These are phyloP conservation scores for Mycosphaerella sp. DNA, from an alignment of 2,329 filamentous ascomycete species.

Conservation along the genomic window DNA sequence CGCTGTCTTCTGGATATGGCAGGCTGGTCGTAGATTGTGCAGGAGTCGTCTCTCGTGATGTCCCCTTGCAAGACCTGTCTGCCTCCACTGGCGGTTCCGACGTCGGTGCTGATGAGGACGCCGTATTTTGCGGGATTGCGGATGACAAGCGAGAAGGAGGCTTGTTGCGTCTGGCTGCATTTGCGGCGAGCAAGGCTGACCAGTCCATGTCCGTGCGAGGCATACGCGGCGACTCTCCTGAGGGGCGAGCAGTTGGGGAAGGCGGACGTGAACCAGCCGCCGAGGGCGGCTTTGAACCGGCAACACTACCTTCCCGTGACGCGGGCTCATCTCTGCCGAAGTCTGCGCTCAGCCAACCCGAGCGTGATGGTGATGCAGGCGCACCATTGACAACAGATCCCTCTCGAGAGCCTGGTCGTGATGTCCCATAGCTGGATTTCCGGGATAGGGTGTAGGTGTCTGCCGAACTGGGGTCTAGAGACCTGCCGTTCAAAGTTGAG, in stretches of 20 bases:
- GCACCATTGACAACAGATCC: slow-evolving; percentile 13
- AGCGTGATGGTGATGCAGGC: slow-evolving; percentile 14
- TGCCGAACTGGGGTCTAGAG: slow-evolving; percentile 15
- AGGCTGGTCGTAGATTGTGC: slow-evolving; percentile 30
- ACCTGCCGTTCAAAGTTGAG: slow-evolving; percentile 6
- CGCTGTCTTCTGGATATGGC: slow-evolving; percentile 42
- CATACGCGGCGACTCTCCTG: slow-evolving; percentile 24
- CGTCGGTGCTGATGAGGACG: background rate
- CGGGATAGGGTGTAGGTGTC: slow-evolving; percentile 18
- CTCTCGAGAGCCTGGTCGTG: slow-evolving; percentile 26
- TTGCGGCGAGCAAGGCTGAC: slow-evolving; percentile 26
- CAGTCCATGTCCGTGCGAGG: slow-evolving; percentile 31
- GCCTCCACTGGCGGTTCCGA: background rate
- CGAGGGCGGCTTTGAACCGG: slow-evolving; percentile 20
- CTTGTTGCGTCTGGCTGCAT: slow-evolving; percentile 23
- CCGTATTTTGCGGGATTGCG: slow-evolving; percentile 18
- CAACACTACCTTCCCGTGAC: slow-evolving; percentile 15
- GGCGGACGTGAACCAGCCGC: slow-evolving; percentile 23
- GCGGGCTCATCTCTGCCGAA: slow-evolving; percentile 15
- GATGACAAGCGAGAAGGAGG: slow-evolving; percentile 26
- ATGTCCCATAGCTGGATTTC: slow-evolving; percentile 23
- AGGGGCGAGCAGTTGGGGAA: slow-evolving; percentile 24
- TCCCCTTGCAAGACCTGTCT: slow-evolving; percentile 3
- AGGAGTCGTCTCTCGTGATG: slow-evolving; percentile 25
- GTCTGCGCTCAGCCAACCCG: slow-evolving; percentile 22